phyloP scores from a whole-genome alignment of 805 yeast species.

The Yamadazyma akitaensis region DNA sequence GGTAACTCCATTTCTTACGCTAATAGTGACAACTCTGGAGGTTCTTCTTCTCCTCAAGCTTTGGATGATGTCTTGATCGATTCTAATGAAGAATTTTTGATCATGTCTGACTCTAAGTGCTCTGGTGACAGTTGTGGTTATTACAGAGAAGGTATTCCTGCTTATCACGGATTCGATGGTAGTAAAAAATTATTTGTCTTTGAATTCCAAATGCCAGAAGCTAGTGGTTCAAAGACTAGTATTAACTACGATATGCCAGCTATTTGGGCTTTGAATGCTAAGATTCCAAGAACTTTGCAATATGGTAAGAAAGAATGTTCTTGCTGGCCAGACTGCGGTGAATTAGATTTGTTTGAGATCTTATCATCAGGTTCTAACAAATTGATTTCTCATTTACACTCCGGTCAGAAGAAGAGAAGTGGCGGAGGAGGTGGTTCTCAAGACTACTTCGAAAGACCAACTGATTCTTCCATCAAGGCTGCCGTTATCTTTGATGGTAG shows the following conservation, averaged over 20 bases:
- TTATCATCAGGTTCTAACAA: conserved; percentile 71
- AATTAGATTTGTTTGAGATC: conserved; percentile 90
- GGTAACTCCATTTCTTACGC: conserved; percentile 92
- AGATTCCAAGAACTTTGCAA: conserved; percentile 94
- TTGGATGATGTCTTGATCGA: conserved; percentile 64
- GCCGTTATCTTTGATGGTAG: conserved; percentile 73
- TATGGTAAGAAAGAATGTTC: conserved; percentile 85
- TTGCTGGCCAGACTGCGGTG: conserved; percentile 97
- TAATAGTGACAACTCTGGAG: conserved; percentile 71
- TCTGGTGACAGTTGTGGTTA: conserved; percentile 65
- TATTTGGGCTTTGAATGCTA: conserved; percentile 91
- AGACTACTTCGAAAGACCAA: conserved; percentile 88
- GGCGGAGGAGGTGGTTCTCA: conserved; percentile 69
- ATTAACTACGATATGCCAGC: conserved; percentile 95
- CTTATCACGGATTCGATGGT: conserved; percentile 93
- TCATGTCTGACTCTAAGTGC: conserved; percentile 74
- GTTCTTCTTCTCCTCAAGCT: conserved; percentile 65
- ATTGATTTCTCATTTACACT: conserved; percentile 79
- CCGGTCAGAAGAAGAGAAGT: conserved; percentile 60
- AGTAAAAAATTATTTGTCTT: conserved; percentile 79
- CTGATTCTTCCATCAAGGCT: conserved; percentile 72
- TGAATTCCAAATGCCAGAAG: conserved; percentile 92
- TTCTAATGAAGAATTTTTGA: conserved; percentile 76
- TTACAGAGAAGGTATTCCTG: conserved; percentile 83
- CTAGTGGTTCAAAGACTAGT: conserved; percentile 36